Conservation (phyloP, 1,284 basidiomycete genomes). For the Malassezia arunalokei region DNA sequence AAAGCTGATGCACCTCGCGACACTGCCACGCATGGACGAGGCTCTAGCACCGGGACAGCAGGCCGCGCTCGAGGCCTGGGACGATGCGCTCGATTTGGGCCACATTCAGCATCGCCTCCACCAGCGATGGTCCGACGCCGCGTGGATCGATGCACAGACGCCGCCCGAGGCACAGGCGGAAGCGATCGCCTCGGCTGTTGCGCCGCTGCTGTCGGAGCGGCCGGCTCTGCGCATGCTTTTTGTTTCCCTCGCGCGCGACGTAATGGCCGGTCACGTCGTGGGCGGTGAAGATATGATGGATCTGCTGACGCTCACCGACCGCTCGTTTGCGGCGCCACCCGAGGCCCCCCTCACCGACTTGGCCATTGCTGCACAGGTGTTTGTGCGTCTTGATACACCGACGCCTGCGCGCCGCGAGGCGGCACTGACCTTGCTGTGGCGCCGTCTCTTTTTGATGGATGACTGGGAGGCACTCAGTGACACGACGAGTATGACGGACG, state of each 20-base stretch:
- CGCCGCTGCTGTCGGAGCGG: conserved; percentile 12
- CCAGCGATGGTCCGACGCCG: conserved; percentile 20
- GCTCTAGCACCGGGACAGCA: conserved; percentile 22
- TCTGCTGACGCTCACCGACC: conserved; percentile 51
- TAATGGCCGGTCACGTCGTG: conserved; percentile 44
- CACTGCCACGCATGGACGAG: conserved; percentile 15
- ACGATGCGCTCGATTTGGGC: conserved; percentile 52
- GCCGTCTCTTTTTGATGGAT: conserved; percentile 4
- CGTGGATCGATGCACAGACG: background rate
- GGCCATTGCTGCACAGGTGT: conserved; percentile 49
- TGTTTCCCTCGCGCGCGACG: conserved; percentile 24
- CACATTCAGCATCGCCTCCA: conserved; percentile 51
- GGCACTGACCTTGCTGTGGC: conserved; percentile 47
- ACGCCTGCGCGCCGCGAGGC: background rate
- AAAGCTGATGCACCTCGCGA: conserved; percentile 69
- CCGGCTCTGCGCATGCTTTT: conserved; percentile 29
- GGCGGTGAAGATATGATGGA: conserved; percentile 51
- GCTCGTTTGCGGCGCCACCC: conserved; percentile 18
- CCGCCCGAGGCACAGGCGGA: conserved; percentile 16
- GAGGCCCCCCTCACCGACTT: conserved; percentile 47
- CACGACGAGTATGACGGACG: conserved; percentile 23
- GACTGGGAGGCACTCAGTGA: conserved; percentile 24
- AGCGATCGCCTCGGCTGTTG: conserved; percentile 14
- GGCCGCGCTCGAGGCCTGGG: conserved; percentile 47
- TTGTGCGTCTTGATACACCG: conserved; percentile 47